A percentile compares a stretch with the other conserved stretches of the same genome.
Conservation (phyloP, 306 rosid genomes). For the Inga oerstediana region DNA sequence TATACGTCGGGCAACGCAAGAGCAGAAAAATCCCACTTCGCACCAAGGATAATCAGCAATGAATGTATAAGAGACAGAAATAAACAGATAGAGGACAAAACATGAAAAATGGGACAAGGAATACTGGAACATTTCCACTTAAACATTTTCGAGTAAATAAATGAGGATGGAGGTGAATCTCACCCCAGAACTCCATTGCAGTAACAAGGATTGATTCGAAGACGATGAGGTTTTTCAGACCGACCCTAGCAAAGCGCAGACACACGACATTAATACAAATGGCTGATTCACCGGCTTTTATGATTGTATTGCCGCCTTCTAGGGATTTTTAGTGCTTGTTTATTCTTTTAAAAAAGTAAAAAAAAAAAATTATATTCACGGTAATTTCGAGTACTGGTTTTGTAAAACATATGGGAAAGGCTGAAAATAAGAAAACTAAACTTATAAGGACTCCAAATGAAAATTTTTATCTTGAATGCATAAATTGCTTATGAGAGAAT, state of each 20-base stretch:
- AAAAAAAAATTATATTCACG: no score
- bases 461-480: no score
- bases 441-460: no score
- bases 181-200: slow-evolving; percentile 85
- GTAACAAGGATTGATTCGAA: background rate
- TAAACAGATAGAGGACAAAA: background rate
- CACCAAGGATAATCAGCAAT: background rate
- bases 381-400: no score
- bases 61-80: background rate
- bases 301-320: slow-evolving; percentile 5
- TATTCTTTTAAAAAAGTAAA: no score
- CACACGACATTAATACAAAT: background rate
- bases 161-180: background rate
- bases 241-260: no score
- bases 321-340: background rate
- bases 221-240: background rate
- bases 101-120: background rate
- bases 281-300: background rate
- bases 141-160: background rate
- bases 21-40: background rate
- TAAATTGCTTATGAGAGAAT: no score
- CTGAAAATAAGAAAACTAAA: no score
- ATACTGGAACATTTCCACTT: background rate
- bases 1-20: background rate
- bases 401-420: no score